Percentiles rank a stretch among this genome's conserved stretches.
Evolutionary conservation across 768 basidiomycete genomes (phyloP).

Genomic region (Serendipita sp.): DNA sequence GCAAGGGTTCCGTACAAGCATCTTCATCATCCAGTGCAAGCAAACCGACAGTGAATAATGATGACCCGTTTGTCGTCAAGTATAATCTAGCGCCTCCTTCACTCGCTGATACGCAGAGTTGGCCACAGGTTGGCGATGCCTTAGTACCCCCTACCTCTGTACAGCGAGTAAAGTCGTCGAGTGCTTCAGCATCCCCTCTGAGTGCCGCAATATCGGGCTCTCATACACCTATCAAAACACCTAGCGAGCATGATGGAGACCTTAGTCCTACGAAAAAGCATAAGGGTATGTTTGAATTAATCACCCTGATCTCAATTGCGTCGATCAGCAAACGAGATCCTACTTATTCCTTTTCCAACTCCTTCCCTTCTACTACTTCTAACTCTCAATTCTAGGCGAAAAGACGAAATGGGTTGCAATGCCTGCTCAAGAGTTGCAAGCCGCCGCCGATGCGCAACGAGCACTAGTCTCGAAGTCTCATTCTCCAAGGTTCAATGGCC

Average conservation of each 20-base stretch:
- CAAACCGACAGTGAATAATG: constrained; percentile 8
- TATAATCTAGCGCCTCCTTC: constrained; percentile 12
- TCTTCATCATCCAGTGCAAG: no score
- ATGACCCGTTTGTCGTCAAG: constrained; percentile 10
- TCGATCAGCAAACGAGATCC: constrained; percentile 3
- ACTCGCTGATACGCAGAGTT: constrained; percentile 22
- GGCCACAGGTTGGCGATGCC: constrained; percentile 31
- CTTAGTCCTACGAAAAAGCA: no score
- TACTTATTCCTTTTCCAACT: neutral
- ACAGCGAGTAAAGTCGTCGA: constrained; percentile 25
- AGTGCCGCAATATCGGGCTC: constrained; percentile 3
- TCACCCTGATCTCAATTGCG: neutral
- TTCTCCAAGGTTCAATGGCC: constrained; percentile 18
- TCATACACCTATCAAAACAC: constrained; percentile 12
- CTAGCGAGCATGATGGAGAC: neutral
- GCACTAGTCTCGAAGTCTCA: constrained; percentile 13
- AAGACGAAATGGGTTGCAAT: constrained; percentile 49
- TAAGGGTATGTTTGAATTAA: neutral
- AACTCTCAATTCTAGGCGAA: constrained; percentile 22
- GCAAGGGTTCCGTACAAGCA: no score
- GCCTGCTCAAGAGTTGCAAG: constrained; percentile 38
- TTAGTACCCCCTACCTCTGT: constrained; percentile 9
- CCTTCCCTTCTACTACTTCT: neutral
- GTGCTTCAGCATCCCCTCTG: constrained; percentile 6
- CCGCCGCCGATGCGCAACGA: constrained; percentile 27